Evolutionary conservation across 371 early-diverging fungal genomes (phyloP).

Genomic region (Mucor indicus): DNA sequence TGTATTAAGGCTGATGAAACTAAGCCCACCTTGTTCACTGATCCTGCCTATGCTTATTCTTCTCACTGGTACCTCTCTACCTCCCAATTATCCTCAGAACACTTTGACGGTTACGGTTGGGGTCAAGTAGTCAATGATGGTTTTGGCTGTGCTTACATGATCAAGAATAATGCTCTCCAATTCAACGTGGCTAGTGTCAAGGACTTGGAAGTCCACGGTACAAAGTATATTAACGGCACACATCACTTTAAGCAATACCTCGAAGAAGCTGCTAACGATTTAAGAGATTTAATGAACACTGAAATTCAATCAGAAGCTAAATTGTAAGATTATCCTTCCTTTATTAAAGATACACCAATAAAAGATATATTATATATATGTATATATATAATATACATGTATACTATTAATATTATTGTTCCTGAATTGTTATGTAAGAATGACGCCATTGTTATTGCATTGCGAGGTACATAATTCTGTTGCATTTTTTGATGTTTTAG

Average conservation of each 20-base stretch:
- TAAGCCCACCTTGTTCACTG: conserved; percentile 80
- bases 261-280: conserved; percentile 67
- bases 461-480: no score
- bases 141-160: conserved; percentile 93
- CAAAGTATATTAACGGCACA: conserved; percentile 36
- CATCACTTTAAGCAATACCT: conserved; percentile 54
- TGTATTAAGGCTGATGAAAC: conserved; percentile 64
- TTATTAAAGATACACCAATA: neutral
- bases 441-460: no score
- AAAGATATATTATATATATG: no score
- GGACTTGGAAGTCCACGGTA: conserved; percentile 47
- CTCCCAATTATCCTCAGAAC: conserved; percentile 86
- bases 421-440: no score
- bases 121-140: conserved; percentile 95
- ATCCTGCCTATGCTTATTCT: conserved; percentile 77
- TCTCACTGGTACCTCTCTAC: conserved; percentile 93
- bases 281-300: conserved; percentile 64
- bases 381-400: no score
- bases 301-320: conserved; percentile 43
- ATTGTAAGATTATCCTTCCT: conserved; percentile 22
- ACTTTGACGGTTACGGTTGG: conserved; percentile 94
- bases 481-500: no score
- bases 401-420: no score
- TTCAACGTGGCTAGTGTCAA: conserved; percentile 81
- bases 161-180: conserved; percentile 78